phyloP scores from a whole-genome alignment of 768 basidiomycete species.

The Crassisporium funariophilum region DNA sequence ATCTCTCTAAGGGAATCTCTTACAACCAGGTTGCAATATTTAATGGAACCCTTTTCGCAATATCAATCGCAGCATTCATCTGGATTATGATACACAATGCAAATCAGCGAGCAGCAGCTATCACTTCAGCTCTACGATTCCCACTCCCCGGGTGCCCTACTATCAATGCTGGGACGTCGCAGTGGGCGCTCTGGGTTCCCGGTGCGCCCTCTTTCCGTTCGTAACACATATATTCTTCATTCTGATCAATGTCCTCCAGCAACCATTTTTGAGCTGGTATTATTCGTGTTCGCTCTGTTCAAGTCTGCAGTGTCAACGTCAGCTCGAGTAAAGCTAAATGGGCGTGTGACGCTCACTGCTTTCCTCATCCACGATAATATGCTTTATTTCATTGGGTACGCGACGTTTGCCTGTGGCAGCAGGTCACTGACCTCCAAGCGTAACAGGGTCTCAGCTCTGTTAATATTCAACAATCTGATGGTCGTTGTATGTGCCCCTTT shows the following conservation, averaged over 20 bases:
- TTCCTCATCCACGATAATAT: constrained; percentile 47
- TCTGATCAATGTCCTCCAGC: constrained; percentile 23
- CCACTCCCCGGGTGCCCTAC: constrained; percentile 44
- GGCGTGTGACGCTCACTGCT: constrained; percentile 30
- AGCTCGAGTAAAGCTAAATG: constrained; percentile 23
- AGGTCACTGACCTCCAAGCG: not conserved
- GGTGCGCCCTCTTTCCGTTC: constrained; percentile 28
- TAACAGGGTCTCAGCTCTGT: constrained; percentile 36
- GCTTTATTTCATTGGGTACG: constrained; percentile 45
- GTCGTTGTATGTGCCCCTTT: constrained; percentile 32
- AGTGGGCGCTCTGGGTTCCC: constrained; percentile 49
- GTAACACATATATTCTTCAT: not conserved
- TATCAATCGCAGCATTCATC: constrained; percentile 43
- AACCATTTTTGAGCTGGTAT: constrained; percentile 41
- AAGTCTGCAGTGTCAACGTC: constrained; percentile 32
- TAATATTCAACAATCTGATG: constrained; percentile 51
- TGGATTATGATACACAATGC: constrained; percentile 43
- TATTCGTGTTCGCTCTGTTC: constrained; percentile 42
- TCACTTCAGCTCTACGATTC: constrained; percentile 36
- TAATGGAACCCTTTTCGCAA: constrained; percentile 40
- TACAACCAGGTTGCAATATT: constrained; percentile 36
- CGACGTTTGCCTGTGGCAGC: not conserved
- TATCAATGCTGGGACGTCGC: constrained; percentile 41
- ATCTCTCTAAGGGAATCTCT: not conserved
- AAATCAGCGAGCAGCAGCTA: constrained; percentile 34